phyloP scores from a whole-genome alignment of 2,329 filamentous ascomycete species.

The Neofusicoccum cordaticola region DNA sequence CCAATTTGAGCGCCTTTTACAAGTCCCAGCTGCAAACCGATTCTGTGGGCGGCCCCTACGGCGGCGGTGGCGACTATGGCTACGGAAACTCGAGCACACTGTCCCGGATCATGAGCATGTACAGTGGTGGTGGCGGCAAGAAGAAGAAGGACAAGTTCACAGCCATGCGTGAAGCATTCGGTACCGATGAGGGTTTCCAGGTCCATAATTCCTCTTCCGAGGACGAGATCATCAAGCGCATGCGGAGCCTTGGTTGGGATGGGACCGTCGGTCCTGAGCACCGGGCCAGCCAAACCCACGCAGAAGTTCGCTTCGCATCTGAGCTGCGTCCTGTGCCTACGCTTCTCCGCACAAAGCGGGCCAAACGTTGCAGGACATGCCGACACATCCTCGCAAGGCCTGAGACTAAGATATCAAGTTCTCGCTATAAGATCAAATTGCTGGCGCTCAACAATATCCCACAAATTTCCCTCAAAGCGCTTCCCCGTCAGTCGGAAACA shows the following conservation, averaged over 20 bases:
- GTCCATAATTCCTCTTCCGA: constrained; percentile 60
- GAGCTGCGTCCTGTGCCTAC: constrained; percentile 79
- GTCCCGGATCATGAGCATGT: constrained; percentile 87
- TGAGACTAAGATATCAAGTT: constrained; percentile 83
- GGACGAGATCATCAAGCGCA: constrained; percentile 54
- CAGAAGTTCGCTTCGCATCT: constrained; percentile 61
- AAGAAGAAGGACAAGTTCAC: constrained; percentile 62
- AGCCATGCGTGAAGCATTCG: constrained; percentile 77
- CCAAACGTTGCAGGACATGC: constrained; percentile 88
- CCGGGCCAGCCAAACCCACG: constrained; percentile 48
- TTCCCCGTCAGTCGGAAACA: constrained; percentile 40
- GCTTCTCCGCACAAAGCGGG: constrained; percentile 84
- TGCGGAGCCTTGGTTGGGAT: constrained; percentile 63
- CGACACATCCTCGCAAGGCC: constrained; percentile 94
- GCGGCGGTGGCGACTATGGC: constrained; percentile 37
- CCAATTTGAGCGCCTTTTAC: constrained; percentile 76
- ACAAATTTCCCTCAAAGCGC: constrained; percentile 68
- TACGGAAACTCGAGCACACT: constrained; percentile 72
- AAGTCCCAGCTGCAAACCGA: constrained; percentile 65
- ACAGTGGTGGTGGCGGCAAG: constrained; percentile 58
- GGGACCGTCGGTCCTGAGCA: constrained; percentile 58
- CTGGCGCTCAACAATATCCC: constrained; percentile 85
- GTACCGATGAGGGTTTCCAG: constrained; percentile 68
- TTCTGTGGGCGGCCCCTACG: constrained; percentile 50
- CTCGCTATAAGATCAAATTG: constrained; percentile 87